A percentile compares a stretch with the other conserved stretches of the same genome.
These are phyloP conservation scores for Pontederia crassipes DNA, from an alignment of 176 grass and related monocot genomes.

Conservation along the genomic window DNA sequence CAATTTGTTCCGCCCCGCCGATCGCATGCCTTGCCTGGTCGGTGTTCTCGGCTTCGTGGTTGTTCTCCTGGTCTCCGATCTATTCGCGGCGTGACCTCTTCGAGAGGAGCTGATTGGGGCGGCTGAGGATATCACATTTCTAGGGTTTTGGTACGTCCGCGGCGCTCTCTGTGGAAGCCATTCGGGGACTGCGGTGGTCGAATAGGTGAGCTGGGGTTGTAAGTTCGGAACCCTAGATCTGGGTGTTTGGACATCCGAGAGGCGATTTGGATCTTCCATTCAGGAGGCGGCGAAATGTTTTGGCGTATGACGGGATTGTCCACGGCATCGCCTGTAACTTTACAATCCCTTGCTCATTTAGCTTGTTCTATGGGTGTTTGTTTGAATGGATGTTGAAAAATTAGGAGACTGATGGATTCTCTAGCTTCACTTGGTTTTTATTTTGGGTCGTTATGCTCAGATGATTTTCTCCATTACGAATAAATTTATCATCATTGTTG, in stretches of 20 bases:
- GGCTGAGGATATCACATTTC: neutral
- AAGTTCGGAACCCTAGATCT: slow-evolving; percentile 40
- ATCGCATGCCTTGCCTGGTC: neutral
- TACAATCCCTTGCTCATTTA: neutral
- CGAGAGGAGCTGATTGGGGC: neutral
- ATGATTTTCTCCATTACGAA: too few species aligned
- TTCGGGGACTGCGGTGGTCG: neutral
- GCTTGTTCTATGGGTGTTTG: neutral
- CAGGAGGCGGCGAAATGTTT: slow-evolving; percentile 31
- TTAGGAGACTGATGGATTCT: too few species aligned
- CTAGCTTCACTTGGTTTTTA: too few species aligned
- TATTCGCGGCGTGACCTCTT: neutral
- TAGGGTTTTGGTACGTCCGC: neutral
- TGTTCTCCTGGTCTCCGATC: too few species aligned
- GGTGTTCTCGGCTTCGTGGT: too few species aligned
- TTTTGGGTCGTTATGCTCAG: too few species aligned
- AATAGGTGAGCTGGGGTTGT: slow-evolving; percentile 12
- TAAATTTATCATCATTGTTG: neutral
- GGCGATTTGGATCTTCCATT: slow-evolving; percentile 10
- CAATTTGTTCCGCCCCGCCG: neutral
- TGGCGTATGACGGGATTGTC: slow-evolving; percentile 43
- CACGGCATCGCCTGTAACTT: slow-evolving; percentile 33
- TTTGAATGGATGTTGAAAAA: slow-evolving; percentile 4
- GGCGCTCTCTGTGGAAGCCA: neutral
- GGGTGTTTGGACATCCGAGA: neutral